Evolutionary conservation across 2,329 filamentous ascomycete species (phyloP).

Genomic region (Talaromyces sp.): DNA sequence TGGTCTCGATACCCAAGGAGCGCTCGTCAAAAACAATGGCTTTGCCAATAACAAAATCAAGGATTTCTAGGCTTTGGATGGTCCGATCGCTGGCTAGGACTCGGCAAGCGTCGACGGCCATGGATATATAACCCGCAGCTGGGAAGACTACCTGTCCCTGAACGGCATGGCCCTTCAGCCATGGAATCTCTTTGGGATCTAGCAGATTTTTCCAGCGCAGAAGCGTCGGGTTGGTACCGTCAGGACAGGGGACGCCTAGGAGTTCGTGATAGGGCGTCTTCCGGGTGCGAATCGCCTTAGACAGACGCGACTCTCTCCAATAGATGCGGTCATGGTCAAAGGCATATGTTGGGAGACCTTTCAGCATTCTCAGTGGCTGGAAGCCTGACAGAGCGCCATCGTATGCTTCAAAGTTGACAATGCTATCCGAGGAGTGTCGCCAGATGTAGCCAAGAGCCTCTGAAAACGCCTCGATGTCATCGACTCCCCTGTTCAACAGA

Average conservation of each 20-base stretch:
- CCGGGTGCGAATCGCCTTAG: background rate
- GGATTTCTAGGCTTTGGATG: too few species aligned
- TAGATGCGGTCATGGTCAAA: constrained; percentile 17
- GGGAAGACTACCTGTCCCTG: constrained; percentile 30
- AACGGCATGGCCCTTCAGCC: constrained; percentile 30
- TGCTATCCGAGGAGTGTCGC: constrained; percentile 13
- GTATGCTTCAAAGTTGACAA: constrained; percentile 12
- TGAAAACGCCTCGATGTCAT: constrained; percentile 16
- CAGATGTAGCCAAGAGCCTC: constrained; percentile 19
- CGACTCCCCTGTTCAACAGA: constrained; percentile 10
- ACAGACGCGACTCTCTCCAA: constrained; percentile 21
- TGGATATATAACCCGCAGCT: constrained; percentile 25
- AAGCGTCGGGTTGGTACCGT: constrained; percentile 19
- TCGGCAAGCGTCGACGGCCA: constrained; percentile 23
- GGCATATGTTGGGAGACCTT: constrained; percentile 17
- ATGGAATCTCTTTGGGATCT: constrained; percentile 25
- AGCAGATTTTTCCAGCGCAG: constrained; percentile 29
- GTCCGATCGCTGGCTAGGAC: too few species aligned
- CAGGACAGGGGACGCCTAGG: constrained; percentile 15
- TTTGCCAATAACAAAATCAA: too few species aligned
- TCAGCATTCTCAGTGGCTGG: constrained; percentile 10
- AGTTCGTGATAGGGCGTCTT: constrained; percentile 10
- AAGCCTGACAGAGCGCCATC: background rate
- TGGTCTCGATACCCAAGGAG: too few species aligned
- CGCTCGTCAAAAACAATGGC: too few species aligned